Base-by-base conservation (phyloP, 441 rosid genomes). In the Populus hybrid region DNA sequence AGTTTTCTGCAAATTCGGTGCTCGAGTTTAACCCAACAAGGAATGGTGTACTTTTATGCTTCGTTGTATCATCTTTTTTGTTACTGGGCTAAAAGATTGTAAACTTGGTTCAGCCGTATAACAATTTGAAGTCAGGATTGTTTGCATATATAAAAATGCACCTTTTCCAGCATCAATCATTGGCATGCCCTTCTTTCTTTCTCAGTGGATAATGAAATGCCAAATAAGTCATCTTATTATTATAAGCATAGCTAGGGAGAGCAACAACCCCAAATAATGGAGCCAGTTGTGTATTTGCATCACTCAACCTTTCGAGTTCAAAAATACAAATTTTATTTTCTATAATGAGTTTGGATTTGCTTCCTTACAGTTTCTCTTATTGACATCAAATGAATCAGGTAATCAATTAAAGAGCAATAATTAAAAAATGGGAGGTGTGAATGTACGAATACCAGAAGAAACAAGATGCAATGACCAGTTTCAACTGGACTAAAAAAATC, bases 291-390 rank as follows among this genome's bases (percentile, higher is more conserved):
- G 10, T 21, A 40, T 50, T 50, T n/a, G 24, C 74, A 53, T 12
- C 24, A 38, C 18, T 9, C 14, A 11, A 69, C 16, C 69, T 18
- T 24, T 72, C 42, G 20, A 74, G 59, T 7, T 74, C 11, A 36
- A 21, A 63, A 36, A 16, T 18, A 63, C 23, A 59, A 23, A 65
- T 20, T 83, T 84, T 86, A 84, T 82, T 86, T 77, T 78, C 78
- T 69, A 42, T 80, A 76, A 76, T 63, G 77, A 65, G 75, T 68
- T 73, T 74, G 63, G 72, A 69, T 79, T 71, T 64, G 77, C 42
- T 71, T 50, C 64, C 59, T 82, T 71, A 76, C 81, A 81, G 74
- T 65, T 65, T 77, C 69, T 68, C 76, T 76, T 76, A 76, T 84
- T 40, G 68, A 50, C 65, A 72, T 61, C 74, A 64, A 83, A 81